These are phyloP conservation scores for Ascochyta clinopodiicola DNA, from an alignment of 2,329 filamentous ascomycete genomes.

Conservation along the genomic window DNA sequence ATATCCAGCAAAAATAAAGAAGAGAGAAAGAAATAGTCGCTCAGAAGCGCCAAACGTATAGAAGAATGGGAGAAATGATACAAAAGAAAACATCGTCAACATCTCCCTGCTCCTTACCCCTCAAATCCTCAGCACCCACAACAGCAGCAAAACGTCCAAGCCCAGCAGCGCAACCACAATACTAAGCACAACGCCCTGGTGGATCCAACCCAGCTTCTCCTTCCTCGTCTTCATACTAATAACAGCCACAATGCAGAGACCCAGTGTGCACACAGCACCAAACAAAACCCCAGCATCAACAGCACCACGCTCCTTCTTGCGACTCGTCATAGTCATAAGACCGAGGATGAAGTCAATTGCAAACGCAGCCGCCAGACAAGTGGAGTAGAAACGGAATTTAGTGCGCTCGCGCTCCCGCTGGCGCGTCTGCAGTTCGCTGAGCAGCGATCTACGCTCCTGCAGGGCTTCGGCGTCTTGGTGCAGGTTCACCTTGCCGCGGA, in stretches of 20 bases:
- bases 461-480: conserved; percentile 53
- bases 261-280: conserved; percentile 70
- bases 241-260: conserved; percentile 39
- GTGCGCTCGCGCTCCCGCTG: conserved; percentile 45
- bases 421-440: conserved; percentile 38
- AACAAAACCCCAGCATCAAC: conserved; percentile 76
- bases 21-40: not conserved
- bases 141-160: conserved; percentile 38
- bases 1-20: no score
- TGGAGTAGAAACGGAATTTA: conserved; percentile 51
- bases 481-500: conserved; percentile 35
- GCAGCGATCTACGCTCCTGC: conserved; percentile 57
- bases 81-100: no score
- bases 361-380: conserved; percentile 65
- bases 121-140: conserved; percentile 38
- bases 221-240: conserved; percentile 41
- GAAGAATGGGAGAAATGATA: conserved; percentile 3
- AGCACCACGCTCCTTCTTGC: conserved; percentile 70
- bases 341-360: conserved; percentile 69
- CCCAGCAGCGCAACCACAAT: conserved; percentile 35
- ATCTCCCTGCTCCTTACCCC: not conserved
- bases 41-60: conserved; percentile 8
- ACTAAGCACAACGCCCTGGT: conserved; percentile 37
- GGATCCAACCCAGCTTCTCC: conserved; percentile 41
- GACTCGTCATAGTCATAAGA: conserved; percentile 71